Base-by-base conservation (phyloP, 352 stramenopile genomes). In the Phytophthora europaea region DNA sequence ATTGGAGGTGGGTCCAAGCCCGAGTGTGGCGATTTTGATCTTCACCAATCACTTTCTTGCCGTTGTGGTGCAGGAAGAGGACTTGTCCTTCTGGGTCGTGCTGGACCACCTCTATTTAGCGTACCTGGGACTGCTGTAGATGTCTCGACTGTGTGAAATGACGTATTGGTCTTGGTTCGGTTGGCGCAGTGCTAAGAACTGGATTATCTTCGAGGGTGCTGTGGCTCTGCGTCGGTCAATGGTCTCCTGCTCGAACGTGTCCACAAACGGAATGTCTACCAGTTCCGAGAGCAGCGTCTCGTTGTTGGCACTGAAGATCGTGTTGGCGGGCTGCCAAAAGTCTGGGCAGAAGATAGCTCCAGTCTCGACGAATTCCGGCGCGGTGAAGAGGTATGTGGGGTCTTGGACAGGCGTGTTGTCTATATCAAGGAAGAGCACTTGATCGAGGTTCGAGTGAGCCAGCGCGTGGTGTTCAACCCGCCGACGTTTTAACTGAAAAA, bases 211-310 rank as follows among this genome's bases (percentile, higher is more conserved):
- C 6, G 85, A 43, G 26, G 80, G 59, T 13, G 53, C 4, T 53
- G 45, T 12, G 31, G 65, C 61, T 57, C 71, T 75, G 51, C 34
- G 48, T 43, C 67, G 70, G 56, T 88, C 74, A 31, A 90, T 70
- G 55, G 75, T 88, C 52, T 90, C 82, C 68, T 90, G 82, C 65
- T 90, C 83, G 47, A 88, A 88, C 83, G 85, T 88, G 59, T 84
- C 62, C 13, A 76, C 70, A 43, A 73, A 84, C 2, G 66, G 59
- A 36, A 82, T 23, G 20, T 63, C 72, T 1, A 90, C 53, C 12
- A 87, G 53, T 43, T 85, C 73, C 83, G 79, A 90, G 15, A 90
- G 55, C 15, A 86, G 67, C 54, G 75, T 82, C 26, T 73, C 31
- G 6, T 66, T 62, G 40, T 87, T 70, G 36, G 87, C 70, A 64